Conservation (phyloP, 352 stramenopile species). For the Phytophthora cactorum region DNA sequence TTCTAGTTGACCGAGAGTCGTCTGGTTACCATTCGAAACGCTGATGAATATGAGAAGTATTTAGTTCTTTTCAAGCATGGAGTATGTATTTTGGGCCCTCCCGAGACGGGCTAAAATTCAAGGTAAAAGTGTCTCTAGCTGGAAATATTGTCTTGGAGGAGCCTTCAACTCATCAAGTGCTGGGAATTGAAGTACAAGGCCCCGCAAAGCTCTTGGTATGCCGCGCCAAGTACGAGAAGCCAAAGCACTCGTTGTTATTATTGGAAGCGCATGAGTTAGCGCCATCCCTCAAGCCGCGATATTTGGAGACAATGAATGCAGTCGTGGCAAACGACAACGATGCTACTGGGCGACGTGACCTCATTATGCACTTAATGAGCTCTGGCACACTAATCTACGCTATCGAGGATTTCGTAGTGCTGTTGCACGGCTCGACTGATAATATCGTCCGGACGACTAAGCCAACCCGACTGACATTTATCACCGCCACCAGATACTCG, state of each 20-base stretch:
- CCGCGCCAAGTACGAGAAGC: background rate
- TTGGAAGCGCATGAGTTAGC: background rate
- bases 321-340: background rate
- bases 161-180: background rate
- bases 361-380: background rate
- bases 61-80: too few species aligned
- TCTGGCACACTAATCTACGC: background rate
- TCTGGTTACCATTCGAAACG: too few species aligned
- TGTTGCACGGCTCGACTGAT: background rate
- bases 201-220: background rate
- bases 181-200: background rate
- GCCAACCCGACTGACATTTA: background rate
- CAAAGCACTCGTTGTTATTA: background rate
- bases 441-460: background rate
- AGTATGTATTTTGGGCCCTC: too few species aligned
- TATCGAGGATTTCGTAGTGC: background rate
- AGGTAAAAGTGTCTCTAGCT: too few species aligned
- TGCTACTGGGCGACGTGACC: too few species aligned
- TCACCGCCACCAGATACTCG: background rate
- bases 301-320: background rate
- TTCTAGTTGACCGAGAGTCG: too few species aligned
- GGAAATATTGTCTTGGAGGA: too few species aligned
- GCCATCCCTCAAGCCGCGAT: background rate
- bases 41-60: too few species aligned
- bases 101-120: too few species aligned